Base-by-base conservation (phyloP, 768 basidiomycete species). In the Suillus alpinus region DNA sequence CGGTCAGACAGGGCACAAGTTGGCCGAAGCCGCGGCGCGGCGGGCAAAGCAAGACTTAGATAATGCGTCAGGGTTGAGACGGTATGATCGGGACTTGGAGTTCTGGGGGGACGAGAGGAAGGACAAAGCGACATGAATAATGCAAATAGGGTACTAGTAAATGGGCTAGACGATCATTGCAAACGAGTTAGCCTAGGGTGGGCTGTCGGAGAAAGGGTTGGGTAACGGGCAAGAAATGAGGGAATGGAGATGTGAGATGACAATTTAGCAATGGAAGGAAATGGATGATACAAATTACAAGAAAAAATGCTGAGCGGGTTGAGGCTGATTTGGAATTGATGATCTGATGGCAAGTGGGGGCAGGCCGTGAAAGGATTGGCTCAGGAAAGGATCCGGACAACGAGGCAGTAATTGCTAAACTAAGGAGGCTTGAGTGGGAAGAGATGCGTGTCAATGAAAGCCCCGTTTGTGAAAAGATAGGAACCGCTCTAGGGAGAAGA, bases 111-210 rank as follows among this genome's bases (percentile, higher is more conserved):
- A 23, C 36, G 2, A 41, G 6, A 55, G 34, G 14, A 55, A 52
- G 44, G n/a, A 32, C 4, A 31, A 59, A 53, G 65, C 67, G 64
- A 65, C 60, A 70, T 65, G 64, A 69, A 65, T 58, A 31, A 67
- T 61, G 66, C 69, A 63, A 67, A 74, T 71, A 68, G 66, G 66
- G 65, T 63, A 61, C 26, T n/a, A n/a, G 74, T 71, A 63, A 52
- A 60, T 58, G 59, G 31, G 57, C 34, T 50, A 51, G 59, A 46
- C 49, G 57, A 62, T 50, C 58, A 34, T 51, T 1, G 40, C 18
- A 20, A 34, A 40, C 8, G 12, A n/a, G 18, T 36, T 53, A 53
- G 52, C 20, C 13, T 52, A 52, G 51, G 51, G 34, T 52, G 51
- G 36, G n/a, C 7, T 9, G 1, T 55, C 10, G 46, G 40, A 46